phyloP scores from a whole-genome alignment of 768 basidiomycete genomes.

The Podaxis rugospora region DNA sequence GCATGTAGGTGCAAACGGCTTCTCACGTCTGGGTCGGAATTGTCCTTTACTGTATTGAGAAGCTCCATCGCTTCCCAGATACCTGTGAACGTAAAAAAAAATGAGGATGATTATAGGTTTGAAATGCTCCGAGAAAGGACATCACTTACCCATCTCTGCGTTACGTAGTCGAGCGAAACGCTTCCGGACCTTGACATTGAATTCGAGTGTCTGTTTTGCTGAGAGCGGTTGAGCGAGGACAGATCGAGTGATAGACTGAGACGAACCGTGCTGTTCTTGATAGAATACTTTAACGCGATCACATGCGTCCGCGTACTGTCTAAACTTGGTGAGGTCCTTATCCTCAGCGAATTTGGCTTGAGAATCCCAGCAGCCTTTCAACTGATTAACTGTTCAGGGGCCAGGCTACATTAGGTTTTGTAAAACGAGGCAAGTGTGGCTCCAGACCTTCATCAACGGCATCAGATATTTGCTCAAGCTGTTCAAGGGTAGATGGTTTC shows the following conservation, averaged over 20 bases:
- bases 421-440: background rate
- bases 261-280: conserved; percentile 70
- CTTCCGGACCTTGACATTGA: conserved; percentile 69
- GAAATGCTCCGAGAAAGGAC: background rate
- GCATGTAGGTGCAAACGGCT: background rate
- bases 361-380: conserved; percentile 63
- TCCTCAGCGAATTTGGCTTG: conserved; percentile 51
- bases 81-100: conserved; percentile 61
- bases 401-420: background rate
- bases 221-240: background rate
- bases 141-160: conserved; percentile 7
- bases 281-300: conserved; percentile 77
- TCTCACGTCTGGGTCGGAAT: conserved; percentile 84
- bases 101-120: conserved; percentile 36
- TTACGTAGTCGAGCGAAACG: background rate
- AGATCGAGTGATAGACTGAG: background rate
- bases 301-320: conserved; percentile 72
- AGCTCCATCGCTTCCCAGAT: conserved; percentile 86
- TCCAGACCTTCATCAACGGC: conserved; percentile 42
- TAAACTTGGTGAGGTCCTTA: conserved; percentile 66
- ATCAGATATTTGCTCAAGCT: conserved; percentile 43
- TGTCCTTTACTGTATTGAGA: conserved; percentile 84
- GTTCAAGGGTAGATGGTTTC: conserved; percentile 20
- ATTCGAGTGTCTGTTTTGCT: conserved; percentile 88
- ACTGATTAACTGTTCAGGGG: conserved; percentile 52